phyloP scores from a whole-genome alignment of 495 filamentous ascomycete genomes.

The Patellaria atrata region DNA sequence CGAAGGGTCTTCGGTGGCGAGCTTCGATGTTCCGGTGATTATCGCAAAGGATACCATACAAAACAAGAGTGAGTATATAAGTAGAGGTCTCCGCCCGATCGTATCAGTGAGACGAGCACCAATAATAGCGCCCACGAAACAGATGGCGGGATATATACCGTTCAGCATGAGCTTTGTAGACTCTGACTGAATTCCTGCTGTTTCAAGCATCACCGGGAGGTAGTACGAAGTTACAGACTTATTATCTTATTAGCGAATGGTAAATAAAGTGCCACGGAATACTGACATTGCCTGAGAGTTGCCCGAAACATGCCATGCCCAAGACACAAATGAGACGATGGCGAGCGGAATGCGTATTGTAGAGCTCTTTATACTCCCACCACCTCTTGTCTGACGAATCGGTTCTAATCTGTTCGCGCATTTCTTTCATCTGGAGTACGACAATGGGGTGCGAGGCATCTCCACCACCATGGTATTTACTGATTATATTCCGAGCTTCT shows the following conservation, averaged over 20 bases:
- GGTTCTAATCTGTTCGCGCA: slow-evolving; percentile 8
- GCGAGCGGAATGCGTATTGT: slow-evolving; percentile 4
- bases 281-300: slow-evolving; percentile 14
- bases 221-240: slow-evolving; percentile 16
- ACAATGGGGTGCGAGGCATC: slow-evolving; percentile 15
- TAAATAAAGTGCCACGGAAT: too few relatives aligned
- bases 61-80: slow-evolving; percentile 12
- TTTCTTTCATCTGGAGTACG: slow-evolving; percentile 16
- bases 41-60: slow-evolving; percentile 10
- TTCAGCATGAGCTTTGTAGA: slow-evolving; percentile 15
- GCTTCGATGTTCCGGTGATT: too few relatives aligned
- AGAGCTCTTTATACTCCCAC: slow-evolving; percentile 8
- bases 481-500: slow-evolving; percentile 10
- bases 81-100: slow-evolving; percentile 18
- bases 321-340: slow-evolving; percentile 11
- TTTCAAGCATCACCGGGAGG: slow-evolving; percentile 11
- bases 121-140: slow-evolving; percentile 14
- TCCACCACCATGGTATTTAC: slow-evolving; percentile 12
- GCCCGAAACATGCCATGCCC: slow-evolving; percentile 16
- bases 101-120: slow-evolving; percentile 17
- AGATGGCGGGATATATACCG: slow-evolving; percentile 14
- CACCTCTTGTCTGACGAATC: slow-evolving; percentile 10
- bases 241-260: too few relatives aligned
- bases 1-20: slow-evolving; percentile 10
- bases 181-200: slow-evolving; percentile 9